Conservation (phyloP, 2,329 filamentous ascomycete species). For the Colletotrichum destructivum region DNA sequence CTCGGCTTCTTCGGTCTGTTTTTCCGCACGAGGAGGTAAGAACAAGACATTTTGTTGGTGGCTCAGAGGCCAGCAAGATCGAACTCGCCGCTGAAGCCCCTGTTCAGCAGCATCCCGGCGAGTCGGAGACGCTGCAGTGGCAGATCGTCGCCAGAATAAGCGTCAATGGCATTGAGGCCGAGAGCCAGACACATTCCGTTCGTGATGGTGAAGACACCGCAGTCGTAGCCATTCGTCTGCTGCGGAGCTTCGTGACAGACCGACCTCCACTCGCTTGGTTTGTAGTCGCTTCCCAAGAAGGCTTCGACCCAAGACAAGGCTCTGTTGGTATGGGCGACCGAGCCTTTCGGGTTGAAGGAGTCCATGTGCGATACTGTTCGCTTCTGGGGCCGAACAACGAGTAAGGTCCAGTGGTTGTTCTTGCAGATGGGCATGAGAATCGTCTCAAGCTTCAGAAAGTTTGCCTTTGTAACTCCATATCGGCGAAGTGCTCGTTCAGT, state of each 20-base stretch:
- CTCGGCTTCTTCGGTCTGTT: too few relatives aligned
- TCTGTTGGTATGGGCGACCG: slow-evolving; percentile 56
- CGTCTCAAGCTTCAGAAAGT: slow-evolving; percentile 76
- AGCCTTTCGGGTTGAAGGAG: slow-evolving; percentile 67
- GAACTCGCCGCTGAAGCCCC: slow-evolving; percentile 76
- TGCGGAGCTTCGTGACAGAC: slow-evolving; percentile 64
- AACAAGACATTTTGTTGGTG: too few relatives aligned
- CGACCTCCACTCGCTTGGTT: slow-evolving; percentile 72
- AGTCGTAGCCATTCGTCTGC: slow-evolving; percentile 80
- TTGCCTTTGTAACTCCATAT: slow-evolving; percentile 69
- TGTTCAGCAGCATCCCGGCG: slow-evolving; percentile 76
- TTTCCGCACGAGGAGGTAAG: background rate
- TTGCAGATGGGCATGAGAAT: slow-evolving; percentile 80
- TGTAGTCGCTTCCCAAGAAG: slow-evolving; percentile 69
- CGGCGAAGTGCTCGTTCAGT: slow-evolving; percentile 72
- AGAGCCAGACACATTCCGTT: slow-evolving; percentile 77
- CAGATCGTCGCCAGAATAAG: slow-evolving; percentile 69
- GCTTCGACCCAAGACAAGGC: slow-evolving; percentile 70
- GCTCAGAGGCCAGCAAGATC: slow-evolving; percentile 57
- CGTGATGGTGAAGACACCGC: slow-evolving; percentile 82
- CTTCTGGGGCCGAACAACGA: slow-evolving; percentile 75
- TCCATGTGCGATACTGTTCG: slow-evolving; percentile 79
- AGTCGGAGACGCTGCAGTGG: slow-evolving; percentile 72
- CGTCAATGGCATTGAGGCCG: slow-evolving; percentile 65
- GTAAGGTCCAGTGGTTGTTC: slow-evolving; percentile 78